Conservation (phyloP, 164 flowering plant genomes). For the Chloranthus sessilifolius region DNA sequence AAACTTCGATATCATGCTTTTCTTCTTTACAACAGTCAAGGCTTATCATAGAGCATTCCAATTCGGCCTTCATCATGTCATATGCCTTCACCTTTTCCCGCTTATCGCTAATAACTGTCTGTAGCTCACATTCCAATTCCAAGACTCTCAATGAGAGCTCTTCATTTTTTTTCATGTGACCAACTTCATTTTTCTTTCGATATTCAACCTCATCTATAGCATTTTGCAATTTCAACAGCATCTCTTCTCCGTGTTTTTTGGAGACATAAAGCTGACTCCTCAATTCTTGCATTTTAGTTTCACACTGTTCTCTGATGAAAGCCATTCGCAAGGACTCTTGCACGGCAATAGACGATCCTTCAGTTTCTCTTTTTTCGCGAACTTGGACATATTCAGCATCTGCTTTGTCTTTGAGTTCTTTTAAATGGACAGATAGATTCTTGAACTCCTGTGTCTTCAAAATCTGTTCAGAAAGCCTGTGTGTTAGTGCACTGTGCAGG, state of each 20-base stretch:
- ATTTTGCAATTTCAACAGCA: slow-evolving; percentile 82
- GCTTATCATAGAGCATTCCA: slow-evolving; percentile 76
- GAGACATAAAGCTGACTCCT: slow-evolving; percentile 69
- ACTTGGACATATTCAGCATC: slow-evolving; percentile 53
- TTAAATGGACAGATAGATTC: slow-evolving; percentile 72
- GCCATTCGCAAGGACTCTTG: slow-evolving; percentile 86
- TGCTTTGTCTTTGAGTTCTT: slow-evolving; percentile 85
- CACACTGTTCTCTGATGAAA: slow-evolving; percentile 89
- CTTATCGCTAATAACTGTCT: slow-evolving; percentile 43
- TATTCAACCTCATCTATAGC: slow-evolving; percentile 76
- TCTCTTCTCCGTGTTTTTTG: slow-evolving; percentile 85
- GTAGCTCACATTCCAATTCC: slow-evolving; percentile 72
- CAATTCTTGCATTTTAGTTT: slow-evolving; percentile 77
- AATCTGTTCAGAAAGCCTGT: slow-evolving; percentile 71
- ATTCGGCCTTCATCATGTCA: slow-evolving; percentile 77
- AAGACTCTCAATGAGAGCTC: slow-evolving; percentile 51
- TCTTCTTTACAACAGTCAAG: slow-evolving; percentile 95
- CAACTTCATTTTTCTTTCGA: slow-evolving; percentile 73
- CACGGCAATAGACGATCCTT: slow-evolving; percentile 34
- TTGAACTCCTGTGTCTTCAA: slow-evolving; percentile 84
- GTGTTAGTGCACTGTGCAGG: slow-evolving; percentile 41
- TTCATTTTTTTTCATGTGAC: slow-evolving; percentile 59
- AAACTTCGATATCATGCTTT: slow-evolving; percentile 65
- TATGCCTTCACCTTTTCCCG: slow-evolving; percentile 57
- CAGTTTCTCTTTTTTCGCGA: slow-evolving; percentile 58